Percentiles rank a stretch among this genome's conserved stretches.
phyloP scores from a whole-genome alignment of 495 filamentous ascomycete species.

The Cladorrhinum samala region DNA sequence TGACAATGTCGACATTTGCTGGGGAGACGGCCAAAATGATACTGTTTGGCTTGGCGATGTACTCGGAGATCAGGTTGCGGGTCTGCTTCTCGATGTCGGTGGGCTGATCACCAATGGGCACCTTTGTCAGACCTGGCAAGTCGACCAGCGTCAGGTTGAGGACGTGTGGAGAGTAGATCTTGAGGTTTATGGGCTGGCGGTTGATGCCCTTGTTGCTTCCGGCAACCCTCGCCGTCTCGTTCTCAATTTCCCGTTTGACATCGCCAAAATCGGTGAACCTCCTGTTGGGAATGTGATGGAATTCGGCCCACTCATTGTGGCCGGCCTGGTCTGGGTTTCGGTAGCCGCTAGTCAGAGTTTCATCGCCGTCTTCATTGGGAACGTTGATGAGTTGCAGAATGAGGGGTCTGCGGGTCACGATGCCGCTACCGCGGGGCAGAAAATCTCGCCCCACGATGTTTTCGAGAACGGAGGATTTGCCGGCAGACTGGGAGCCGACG shows the following conservation, averaged over 20 bases:
- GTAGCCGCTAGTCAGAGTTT: slow-evolving; percentile 48
- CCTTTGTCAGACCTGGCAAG: slow-evolving; percentile 91
- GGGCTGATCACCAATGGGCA: slow-evolving; percentile 96
- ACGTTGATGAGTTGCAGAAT: slow-evolving; percentile 99
- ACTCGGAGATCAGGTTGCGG: slow-evolving; percentile 91
- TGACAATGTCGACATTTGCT: slow-evolving; percentile 96
- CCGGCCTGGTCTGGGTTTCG: slow-evolving; percentile 38
- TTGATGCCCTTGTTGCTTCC: slow-evolving; percentile 99
- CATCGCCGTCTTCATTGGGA: slow-evolving; percentile 71
- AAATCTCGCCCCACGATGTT: slow-evolving; percentile 99
- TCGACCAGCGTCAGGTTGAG: slow-evolving; percentile 95
- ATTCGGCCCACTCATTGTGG: slow-evolving; percentile 85
- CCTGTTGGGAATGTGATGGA: slow-evolving; percentile 85
- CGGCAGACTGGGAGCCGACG: slow-evolving; percentile 95
- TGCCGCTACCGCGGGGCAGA: slow-evolving; percentile 89
- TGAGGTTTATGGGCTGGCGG: slow-evolving; percentile 93
- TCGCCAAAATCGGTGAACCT: slow-evolving; percentile 87
- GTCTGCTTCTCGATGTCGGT: slow-evolving; percentile 99
- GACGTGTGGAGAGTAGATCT: slow-evolving; percentile 97
- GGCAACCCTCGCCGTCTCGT: slow-evolving; percentile 89
- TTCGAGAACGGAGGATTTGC: slow-evolving; percentile 98
- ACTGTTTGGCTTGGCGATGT: slow-evolving; percentile 98
- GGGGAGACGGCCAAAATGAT: slow-evolving; percentile 96
- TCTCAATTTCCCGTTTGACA: slow-evolving; percentile 96
- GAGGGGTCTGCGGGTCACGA: slow-evolving; percentile 88